A percentile compares a stretch with the other conserved stretches of the same genome.
Evolutionary conservation across 2,329 filamentous ascomycete genomes (phyloP).

Genomic region (Lecanoromycetidae sp.): DNA sequence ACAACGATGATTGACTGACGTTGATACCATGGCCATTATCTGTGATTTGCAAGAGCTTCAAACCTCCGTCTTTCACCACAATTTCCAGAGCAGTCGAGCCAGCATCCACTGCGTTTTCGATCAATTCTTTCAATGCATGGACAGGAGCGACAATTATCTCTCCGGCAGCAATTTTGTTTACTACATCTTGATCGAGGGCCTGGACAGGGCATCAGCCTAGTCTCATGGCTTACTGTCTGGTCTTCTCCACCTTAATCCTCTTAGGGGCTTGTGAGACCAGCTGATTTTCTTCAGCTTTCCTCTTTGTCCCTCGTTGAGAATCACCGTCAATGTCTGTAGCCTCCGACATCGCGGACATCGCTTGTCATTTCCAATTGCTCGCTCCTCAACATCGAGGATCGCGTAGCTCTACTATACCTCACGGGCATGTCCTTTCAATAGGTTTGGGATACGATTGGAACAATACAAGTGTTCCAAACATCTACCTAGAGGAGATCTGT

Average conservation of each 20-base stretch:
- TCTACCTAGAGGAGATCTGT: too few relatives aligned
- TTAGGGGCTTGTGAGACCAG: slow-evolving; percentile 32
- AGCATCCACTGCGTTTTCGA: slow-evolving; percentile 97
- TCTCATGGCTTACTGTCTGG: slow-evolving; percentile 19
- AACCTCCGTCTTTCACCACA: slow-evolving; percentile 81
- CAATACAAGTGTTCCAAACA: too few relatives aligned
- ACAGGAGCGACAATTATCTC: slow-evolving; percentile 97
- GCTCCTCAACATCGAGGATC: too few relatives aligned
- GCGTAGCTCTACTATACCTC: too few relatives aligned
- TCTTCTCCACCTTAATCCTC: slow-evolving; percentile 34
- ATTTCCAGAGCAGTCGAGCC: slow-evolving; percentile 85
- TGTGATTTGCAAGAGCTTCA: slow-evolving; percentile 91
- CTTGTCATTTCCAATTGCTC: too few relatives aligned
- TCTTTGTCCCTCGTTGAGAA: slow-evolving; percentile 34
- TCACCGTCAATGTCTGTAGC: slow-evolving; percentile 34
- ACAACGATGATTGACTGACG: slow-evolving; percentile 39
- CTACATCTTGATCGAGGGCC: slow-evolving; percentile 80
- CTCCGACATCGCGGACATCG: slow-evolving; percentile 26
- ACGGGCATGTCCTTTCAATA: too few relatives aligned
- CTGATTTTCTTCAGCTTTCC: slow-evolving; percentile 36
- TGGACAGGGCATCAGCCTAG: slow-evolving; percentile 30
- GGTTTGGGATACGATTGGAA: too few relatives aligned
- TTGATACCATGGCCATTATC: slow-evolving; percentile 96
- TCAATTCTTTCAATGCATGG: slow-evolving; percentile 88
- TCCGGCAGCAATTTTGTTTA: slow-evolving; percentile 96